Evolutionary conservation across 2,329 filamentous ascomycete species (phyloP).

Genomic region (Cytospora piceae): DNA sequence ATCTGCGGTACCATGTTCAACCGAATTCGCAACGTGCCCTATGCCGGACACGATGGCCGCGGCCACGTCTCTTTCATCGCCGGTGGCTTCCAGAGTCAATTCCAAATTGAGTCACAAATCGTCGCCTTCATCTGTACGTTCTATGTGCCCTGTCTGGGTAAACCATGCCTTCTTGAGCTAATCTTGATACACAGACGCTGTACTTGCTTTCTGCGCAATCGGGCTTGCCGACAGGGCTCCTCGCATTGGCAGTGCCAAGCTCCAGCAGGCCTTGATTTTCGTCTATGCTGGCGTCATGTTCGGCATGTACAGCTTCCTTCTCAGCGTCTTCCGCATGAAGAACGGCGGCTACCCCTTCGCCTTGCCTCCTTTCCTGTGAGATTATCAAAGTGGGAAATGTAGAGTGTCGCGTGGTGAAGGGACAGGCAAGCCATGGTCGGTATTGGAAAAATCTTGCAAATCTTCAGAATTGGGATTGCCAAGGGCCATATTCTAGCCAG

Average conservation of each 20-base stretch:
- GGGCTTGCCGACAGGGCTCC: slow-evolving; percentile 91
- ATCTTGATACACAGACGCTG: slow-evolving; percentile 49
- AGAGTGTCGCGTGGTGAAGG: background rate
- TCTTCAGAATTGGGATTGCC: no score
- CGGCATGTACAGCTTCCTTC: slow-evolving; percentile 87
- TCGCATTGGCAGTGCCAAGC: slow-evolving; percentile 75
- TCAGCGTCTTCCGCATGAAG: slow-evolving; percentile 93
- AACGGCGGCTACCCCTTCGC: slow-evolving; percentile 94
- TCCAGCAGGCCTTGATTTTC: slow-evolving; percentile 81
- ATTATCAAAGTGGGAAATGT: background rate
- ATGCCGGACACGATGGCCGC: slow-evolving; percentile 81
- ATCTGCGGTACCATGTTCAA: slow-evolving; percentile 99
- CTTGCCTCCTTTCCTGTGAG: slow-evolving; percentile 80
- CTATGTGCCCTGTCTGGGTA: slow-evolving; percentile 8
- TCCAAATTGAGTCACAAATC: slow-evolving; percentile 93
- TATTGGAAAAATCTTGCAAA: background rate
- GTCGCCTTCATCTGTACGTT: slow-evolving; percentile 84
- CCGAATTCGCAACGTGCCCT: slow-evolving; percentile 94
- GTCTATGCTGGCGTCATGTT: slow-evolving; percentile 79
- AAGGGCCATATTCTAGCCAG: background rate
- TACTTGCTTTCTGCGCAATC: slow-evolving; percentile 88
- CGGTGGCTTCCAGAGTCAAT: slow-evolving; percentile 89
- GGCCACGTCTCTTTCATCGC: slow-evolving; percentile 92
- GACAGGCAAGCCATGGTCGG: background rate
- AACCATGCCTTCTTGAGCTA: slow-evolving; percentile 29